These are phyloP conservation scores for Yarrowia alimentaria DNA, from an alignment of 805 yeast genomes.

Conservation along the genomic window DNA sequence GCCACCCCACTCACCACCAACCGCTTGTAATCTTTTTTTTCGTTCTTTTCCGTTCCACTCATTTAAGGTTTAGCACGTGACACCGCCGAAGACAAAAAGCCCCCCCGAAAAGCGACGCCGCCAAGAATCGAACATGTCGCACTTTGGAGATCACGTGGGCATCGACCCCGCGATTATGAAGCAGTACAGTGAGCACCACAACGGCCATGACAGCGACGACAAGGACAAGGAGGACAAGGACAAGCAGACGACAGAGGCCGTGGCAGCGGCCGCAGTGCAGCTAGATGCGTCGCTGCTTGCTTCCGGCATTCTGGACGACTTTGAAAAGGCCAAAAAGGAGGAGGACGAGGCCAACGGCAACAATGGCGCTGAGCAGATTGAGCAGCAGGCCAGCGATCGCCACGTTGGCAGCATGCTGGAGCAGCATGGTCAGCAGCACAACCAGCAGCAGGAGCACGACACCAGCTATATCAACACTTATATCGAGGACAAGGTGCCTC, in stretches of 20 bases:
- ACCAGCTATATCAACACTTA: slow-evolving; percentile 24
- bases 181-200: slow-evolving; percentile 27
- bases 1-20: no score
- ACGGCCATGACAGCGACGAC: slow-evolving; percentile 13
- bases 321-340: slow-evolving; percentile 27
- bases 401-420: slow-evolving; percentile 20
- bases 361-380: neutral
- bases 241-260: slow-evolving; percentile 19
- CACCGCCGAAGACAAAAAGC: neutral
- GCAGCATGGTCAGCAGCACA: slow-evolving; percentile 20
- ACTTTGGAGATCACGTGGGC: slow-evolving; percentile 27
- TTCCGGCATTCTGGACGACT: slow-evolving; percentile 24
- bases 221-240: slow-evolving; percentile 26
- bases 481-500: slow-evolving; percentile 24
- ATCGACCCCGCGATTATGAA: slow-evolving; percentile 29
- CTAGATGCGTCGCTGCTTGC: slow-evolving; percentile 20
- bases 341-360: slow-evolving; percentile 8
- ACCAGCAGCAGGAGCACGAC: slow-evolving; percentile 24
- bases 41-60: neutral
- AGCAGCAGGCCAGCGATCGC: slow-evolving; percentile 4
- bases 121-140: slow-evolving; percentile 22
- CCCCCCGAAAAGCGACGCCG: no score
- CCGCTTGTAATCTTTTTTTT: no score
- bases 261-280: slow-evolving; percentile 25
- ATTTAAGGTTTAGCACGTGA: slow-evolving; percentile 5